Evolutionary conservation across 345 rosid species (phyloP), one percentile per base, ranked within the genome.

Genomic region (Populus tremula): DNA sequence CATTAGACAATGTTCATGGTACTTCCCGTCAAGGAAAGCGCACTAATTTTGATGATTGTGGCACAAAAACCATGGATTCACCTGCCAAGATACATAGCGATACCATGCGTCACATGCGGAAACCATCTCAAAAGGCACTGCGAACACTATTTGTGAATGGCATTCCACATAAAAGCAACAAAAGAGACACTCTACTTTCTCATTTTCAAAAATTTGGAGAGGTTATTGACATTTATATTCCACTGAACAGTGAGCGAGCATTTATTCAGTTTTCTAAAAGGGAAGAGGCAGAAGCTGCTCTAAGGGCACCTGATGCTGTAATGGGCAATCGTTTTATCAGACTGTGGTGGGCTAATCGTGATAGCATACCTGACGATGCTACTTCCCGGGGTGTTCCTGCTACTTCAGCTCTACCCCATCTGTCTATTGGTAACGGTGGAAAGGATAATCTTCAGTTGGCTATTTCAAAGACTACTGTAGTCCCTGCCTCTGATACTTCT

Each of bases 321-420:
- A 96, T 96, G 99, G 99, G 98, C 70, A 96, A 96, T 84, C 97
- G 98, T 69, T 96, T 96, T 85, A 91, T 96, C 85, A 96, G 90
- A 85, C 88, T 96, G 70, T 91, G 93, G 93, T 96, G 99, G 99
- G 98, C 99, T 68, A 96, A 96, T 83, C 91, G 98, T 53, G 99
- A 96, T 86, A 92, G 85, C 80, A 83, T 92, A 78, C 88, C 86
- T 67, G 93, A 89, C 85, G 91, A 85, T 79, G 89, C 87, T 65
- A 47, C 79, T 61, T 82, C 90, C 14, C 83, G 69, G 71, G 86
- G 84, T 77, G 77, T 70, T 77, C 59, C 84, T 71, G 78, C 85
- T 79, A 75, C 85, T 70, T 83, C 85, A 71, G 72, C 79, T 79
- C 84, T 82, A 65, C 74, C 76, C 71, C 87, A 87, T 76, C 70